Conservation (phyloP, 176 grass and related monocot genomes). For the Areca catechu region DNA sequence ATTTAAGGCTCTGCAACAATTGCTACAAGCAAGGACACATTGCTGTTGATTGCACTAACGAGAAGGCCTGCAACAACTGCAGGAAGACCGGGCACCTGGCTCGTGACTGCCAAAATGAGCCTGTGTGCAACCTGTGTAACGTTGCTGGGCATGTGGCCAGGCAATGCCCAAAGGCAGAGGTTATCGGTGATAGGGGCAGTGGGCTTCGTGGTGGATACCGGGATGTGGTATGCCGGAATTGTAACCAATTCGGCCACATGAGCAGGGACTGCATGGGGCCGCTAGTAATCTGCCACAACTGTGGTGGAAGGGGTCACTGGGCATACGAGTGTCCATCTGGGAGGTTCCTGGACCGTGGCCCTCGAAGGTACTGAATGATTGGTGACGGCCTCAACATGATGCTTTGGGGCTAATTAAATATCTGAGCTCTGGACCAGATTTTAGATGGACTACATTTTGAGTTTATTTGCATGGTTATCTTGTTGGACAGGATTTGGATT, state of each 20-base stretch:
- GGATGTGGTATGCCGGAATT: constrained; percentile 62
- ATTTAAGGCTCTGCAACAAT: constrained; percentile 81
- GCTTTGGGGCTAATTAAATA: too few relatives aligned
- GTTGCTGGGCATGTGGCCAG: constrained; percentile 81
- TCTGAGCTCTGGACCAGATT: too few relatives aligned
- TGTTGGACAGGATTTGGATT: too few relatives aligned
- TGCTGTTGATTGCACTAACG: constrained; percentile 78
- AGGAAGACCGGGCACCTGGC: constrained; percentile 92
- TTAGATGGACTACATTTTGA: too few relatives aligned
- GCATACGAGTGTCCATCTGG: constrained; percentile 90
- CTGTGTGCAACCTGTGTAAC: constrained; percentile 90
- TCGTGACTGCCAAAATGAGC: constrained; percentile 87
- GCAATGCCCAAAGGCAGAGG: constrained; percentile 71
- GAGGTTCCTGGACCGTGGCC: constrained; percentile 57
- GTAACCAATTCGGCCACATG: constrained; percentile 89
- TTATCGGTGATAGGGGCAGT: constrained; percentile 40
- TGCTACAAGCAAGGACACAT: constrained; percentile 95
- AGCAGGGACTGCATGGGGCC: constrained; percentile 91
- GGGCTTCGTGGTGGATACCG: constrained; percentile 38
- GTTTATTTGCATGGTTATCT: too few relatives aligned
- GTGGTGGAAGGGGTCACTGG: constrained; percentile 88
- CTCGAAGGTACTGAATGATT: constrained; percentile 45
- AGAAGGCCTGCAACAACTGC: constrained; percentile 99
- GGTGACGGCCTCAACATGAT: background rate
- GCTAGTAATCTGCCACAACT: constrained; percentile 87